These are phyloP conservation scores for Simmondsia chinensis DNA, from an alignment of 148 eudicot genomes.

Conservation along the genomic window DNA sequence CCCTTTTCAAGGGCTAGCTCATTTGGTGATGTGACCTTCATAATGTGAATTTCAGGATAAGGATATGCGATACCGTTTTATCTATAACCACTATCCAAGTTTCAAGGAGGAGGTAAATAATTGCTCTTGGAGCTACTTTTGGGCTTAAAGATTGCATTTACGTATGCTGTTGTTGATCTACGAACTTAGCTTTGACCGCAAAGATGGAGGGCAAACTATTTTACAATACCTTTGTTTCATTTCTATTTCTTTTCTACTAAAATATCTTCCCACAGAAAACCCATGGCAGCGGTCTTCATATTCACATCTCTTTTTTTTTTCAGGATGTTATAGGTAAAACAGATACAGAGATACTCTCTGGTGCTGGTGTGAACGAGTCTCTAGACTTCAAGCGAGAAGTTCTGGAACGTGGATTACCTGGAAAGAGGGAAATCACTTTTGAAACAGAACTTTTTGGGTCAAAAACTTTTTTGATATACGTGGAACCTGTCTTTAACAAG, in stretches of 20 bases:
- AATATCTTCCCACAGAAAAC: constrained; percentile 18
- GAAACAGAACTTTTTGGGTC: constrained; percentile 78
- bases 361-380: constrained; percentile 82
- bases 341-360: constrained; percentile 73
- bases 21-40: constrained; percentile 7
- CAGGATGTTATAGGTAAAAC: constrained; percentile 95
- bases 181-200: too few species aligned
- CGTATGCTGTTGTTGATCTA: too few species aligned
- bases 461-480: constrained; percentile 81
- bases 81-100: constrained; percentile 79
- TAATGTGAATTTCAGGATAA: constrained; percentile 81
- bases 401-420: constrained; percentile 68
- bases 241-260: background rate
- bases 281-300: constrained; percentile 16
- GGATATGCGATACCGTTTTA: constrained; percentile 76
- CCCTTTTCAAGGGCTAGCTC: too few species aligned
- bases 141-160: constrained; percentile 1
- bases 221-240: background rate
- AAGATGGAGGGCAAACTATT: too few species aligned
- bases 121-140: background rate
- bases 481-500: constrained; percentile 84
- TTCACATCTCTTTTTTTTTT: constrained; percentile 30
- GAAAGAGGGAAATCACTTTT: constrained; percentile 85
- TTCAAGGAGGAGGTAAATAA: constrained; percentile 65
- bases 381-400: constrained; percentile 89